These are phyloP conservation scores for Lecanicillium sp. DNA, from an alignment of 2,329 filamentous ascomycete genomes.

Conservation along the genomic window DNA sequence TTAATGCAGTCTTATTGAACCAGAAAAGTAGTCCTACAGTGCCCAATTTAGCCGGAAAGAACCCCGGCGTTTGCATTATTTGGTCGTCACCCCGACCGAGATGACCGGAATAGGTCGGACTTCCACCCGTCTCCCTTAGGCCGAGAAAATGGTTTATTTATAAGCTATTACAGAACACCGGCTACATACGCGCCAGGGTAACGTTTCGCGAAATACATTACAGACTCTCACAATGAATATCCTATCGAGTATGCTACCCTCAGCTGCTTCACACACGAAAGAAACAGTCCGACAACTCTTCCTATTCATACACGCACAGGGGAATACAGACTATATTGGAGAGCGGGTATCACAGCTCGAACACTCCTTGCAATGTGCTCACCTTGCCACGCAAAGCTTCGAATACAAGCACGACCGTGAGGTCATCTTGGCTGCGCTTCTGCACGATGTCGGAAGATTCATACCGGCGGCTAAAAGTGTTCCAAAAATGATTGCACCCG, in stretches of 20 bases:
- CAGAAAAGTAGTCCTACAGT: too few relatives aligned
- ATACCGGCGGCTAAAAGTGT: background rate
- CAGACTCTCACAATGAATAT: background rate
- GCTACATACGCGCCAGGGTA: too few relatives aligned
- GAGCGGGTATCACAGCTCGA: background rate
- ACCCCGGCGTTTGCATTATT: too few relatives aligned
- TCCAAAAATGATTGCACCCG: background rate
- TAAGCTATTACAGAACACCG: too few relatives aligned
- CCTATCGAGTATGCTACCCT: background rate
- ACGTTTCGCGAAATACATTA: too few relatives aligned
- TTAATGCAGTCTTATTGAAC: too few relatives aligned
- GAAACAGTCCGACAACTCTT: background rate
- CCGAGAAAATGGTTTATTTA: too few relatives aligned
- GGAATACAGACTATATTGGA: background rate
- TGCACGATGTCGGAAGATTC: background rate
- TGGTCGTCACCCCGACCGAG: too few relatives aligned
- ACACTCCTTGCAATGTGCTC: background rate
- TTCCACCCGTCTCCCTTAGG: too few relatives aligned
- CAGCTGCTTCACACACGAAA: background rate
- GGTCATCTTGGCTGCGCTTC: background rate
- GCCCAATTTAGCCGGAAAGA: too few relatives aligned
- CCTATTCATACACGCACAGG: background rate
- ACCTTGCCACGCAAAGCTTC: background rate
- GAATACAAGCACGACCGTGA: background rate
- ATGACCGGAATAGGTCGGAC: too few relatives aligned